Evolutionary conservation across 129 eudicot genomes (phyloP), one percentile per base, ranked within the genome.

Genomic region (Gnaphalium uliginosum): DNA sequence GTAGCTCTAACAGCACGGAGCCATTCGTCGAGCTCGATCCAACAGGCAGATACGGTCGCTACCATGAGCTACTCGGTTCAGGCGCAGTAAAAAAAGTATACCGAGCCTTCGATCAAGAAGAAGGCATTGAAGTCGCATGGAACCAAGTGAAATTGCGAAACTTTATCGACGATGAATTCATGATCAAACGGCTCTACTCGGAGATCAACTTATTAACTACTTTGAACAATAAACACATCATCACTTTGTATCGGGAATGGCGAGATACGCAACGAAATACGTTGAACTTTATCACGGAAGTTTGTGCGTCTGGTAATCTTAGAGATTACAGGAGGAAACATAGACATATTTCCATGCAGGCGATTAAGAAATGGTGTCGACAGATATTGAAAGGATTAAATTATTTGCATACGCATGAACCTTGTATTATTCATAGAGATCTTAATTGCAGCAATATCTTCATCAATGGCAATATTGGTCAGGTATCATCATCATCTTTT

Each of bases 51-150:
- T 89, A 86, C 69, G 96, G 96, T 4, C 87, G 96, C 23, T 89
- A 89, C 67, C 32, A 50, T n/a, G 96, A 86, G 74, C 87, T 89
- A 5, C 86, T 89, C 1, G 96, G 96, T 6, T 77, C 77, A 17
- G 96, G 96, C 0, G 89, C 96, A 0, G 91, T 89, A 53, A 89
- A 89, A 68, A 89, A 80, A 65, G 96, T 89, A 62, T 90, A 90
- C 77, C 71, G 96, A 64, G 96, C 91, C 4, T 90, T 90, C 58
- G 96, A 90, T 64, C 93, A 86, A 65, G 93, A 87, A 54, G 96
- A 90, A 84, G 96, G 96, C 1, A 90, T 87, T 2, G 96, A 90
- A 68, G 96, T 90, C 41, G 96, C 96, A 0, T 90, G 93, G 90
- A 90, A 90, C 74, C 93, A 90, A 69, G 96, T 85, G 13, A 90